These are phyloP conservation scores for Dalbergia cultrata DNA, from an alignment of 306 rosid genomes.

Conservation along the genomic window DNA sequence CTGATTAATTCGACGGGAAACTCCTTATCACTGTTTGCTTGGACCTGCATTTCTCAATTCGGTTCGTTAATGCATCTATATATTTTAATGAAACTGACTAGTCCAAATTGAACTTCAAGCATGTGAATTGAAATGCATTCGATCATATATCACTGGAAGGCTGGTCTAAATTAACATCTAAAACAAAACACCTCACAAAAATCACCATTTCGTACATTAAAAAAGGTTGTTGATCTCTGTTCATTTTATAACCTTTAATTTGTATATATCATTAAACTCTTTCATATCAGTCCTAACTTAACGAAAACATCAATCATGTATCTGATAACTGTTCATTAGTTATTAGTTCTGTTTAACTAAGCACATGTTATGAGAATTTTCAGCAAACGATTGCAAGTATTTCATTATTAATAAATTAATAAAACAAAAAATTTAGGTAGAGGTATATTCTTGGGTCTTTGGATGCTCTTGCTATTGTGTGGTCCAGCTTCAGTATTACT, in stretches of 20 bases:
- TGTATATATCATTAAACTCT: neutral
- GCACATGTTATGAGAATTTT: too few relatives aligned
- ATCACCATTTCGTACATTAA: neutral
- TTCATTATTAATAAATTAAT: too few relatives aligned
- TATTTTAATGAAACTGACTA: too few relatives aligned
- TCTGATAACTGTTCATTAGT: too few relatives aligned
- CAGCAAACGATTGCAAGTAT: too few relatives aligned
- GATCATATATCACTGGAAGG: neutral
- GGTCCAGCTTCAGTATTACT: too few relatives aligned
- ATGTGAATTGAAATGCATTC: neutral
- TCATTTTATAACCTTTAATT: neutral
- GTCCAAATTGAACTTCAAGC: neutral
- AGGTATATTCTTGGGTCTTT: too few relatives aligned
- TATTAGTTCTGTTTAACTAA: too few relatives aligned
- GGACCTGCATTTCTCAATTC: conserved; percentile 12
- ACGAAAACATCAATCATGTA: too few relatives aligned
- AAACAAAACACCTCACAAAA: neutral
- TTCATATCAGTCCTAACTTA: neutral
- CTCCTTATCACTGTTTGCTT: neutral
- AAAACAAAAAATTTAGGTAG: too few relatives aligned
- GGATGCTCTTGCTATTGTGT: too few relatives aligned
- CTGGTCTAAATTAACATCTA: neutral
- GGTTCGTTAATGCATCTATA: neutral
- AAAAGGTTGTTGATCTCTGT: neutral
- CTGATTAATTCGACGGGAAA: neutral